Evolutionary conservation across 345 rosid genomes (phyloP).

Genomic region (Arabidopsis suecica): DNA sequence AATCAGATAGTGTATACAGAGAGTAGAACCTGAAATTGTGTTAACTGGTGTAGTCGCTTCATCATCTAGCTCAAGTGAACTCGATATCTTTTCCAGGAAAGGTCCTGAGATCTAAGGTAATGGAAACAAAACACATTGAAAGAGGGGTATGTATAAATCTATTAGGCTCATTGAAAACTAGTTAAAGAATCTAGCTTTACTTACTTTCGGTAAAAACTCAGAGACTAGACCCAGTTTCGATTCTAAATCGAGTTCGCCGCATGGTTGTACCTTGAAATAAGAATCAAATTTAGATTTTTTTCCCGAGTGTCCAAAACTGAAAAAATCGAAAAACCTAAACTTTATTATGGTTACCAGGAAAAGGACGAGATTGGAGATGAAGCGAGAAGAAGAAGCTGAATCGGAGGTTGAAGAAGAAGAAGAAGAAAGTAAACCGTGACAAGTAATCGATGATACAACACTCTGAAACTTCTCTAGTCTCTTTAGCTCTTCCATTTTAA

Average conservation of each 20-base stretch:
- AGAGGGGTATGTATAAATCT: neutral
- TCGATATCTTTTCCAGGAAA: constrained; percentile 61
- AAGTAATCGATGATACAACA: constrained; percentile 54
- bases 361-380: constrained; percentile 64
- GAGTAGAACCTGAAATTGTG: constrained; percentile 39
- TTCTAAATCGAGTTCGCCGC: constrained; percentile 61
- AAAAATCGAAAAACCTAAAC: neutral
- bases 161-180: neutral
- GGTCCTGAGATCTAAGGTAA: constrained; percentile 53
- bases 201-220: constrained; percentile 63
- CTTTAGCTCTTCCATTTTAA: constrained; percentile 66
- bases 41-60: constrained; percentile 16
- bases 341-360: constrained; percentile 53
- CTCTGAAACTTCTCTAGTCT: constrained; percentile 71
- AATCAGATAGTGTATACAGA: neutral
- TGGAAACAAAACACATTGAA: neutral
- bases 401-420: constrained; percentile 42
- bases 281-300: neutral
- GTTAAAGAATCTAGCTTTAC: neutral
- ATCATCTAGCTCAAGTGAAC: constrained; percentile 37
- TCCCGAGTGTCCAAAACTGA: neutral
- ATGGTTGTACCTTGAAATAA: constrained; percentile 62
- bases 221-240: constrained; percentile 51
- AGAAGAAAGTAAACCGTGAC: constrained; percentile 44
- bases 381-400: constrained; percentile 59